Evolutionary conservation across 2,329 filamentous ascomycete species (phyloP).

Genomic region (Fusarium sp.): DNA sequence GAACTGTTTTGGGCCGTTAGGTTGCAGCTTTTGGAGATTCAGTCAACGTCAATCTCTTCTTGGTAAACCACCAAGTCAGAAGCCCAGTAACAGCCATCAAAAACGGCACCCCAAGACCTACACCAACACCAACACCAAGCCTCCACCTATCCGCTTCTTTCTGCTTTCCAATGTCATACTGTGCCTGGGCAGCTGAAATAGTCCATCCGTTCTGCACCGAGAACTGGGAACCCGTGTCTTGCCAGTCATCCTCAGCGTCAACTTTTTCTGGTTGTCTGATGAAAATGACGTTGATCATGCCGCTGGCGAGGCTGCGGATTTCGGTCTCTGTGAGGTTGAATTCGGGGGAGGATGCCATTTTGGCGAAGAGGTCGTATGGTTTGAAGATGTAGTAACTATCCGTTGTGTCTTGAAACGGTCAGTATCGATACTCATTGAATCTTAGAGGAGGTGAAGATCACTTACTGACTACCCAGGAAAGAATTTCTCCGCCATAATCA

Average conservation of each 20-base stretch:
- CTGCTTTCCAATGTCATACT: not conserved
- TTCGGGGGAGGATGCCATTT: not conserved
- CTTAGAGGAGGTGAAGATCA: not conserved
- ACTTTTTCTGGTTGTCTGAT: not conserved
- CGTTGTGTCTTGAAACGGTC: not conserved
- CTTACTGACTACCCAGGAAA: not conserved
- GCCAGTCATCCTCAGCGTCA: not conserved
- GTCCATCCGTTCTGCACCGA: not conserved
- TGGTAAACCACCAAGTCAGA: not conserved
- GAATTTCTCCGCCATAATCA: not conserved
- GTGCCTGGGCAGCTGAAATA: not conserved
- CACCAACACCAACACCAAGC: not conserved
- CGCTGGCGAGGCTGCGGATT: not conserved
- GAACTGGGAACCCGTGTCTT: not conserved
- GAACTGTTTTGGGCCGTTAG: not conserved
- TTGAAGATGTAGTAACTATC: not conserved
- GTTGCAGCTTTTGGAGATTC: not conserved
- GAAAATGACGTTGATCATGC: not conserved
- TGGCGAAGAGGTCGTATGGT: not conserved
- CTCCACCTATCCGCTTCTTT: not conserved
- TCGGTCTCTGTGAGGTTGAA: not conserved
- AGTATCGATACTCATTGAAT: not conserved
- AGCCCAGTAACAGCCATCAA: not conserved
- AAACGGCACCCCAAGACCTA: not conserved
- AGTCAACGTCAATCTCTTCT: not conserved